phyloP scores from a whole-genome alignment of 768 basidiomycete species.

The Xerocomus spinulosus region DNA sequence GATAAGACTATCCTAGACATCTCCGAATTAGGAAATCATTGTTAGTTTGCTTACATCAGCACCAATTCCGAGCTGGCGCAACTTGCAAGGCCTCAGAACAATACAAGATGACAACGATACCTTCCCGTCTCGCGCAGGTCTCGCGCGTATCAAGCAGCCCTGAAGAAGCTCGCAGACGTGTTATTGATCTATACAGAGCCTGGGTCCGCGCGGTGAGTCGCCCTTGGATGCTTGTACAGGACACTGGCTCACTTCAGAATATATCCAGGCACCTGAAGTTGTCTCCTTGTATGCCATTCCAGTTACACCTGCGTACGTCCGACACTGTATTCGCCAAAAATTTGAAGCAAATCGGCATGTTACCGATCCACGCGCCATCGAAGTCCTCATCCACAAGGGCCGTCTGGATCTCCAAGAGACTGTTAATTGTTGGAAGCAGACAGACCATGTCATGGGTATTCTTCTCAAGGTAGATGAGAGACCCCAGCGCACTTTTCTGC shows the following conservation, averaged over 20 bases:
- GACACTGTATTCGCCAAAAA: conserved; percentile 76
- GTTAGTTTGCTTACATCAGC: too few species aligned
- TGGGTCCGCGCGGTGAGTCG: conserved; percentile 88
- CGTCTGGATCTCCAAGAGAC: conserved; percentile 91
- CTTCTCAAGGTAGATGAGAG: conserved; percentile 49
- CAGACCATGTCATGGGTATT: conserved; percentile 72
- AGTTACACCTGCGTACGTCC: conserved; percentile 70
- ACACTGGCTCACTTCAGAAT: background rate
- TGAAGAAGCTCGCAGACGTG: conserved; percentile 62
- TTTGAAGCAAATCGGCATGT: conserved; percentile 86
- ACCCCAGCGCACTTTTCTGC: conserved; percentile 59
- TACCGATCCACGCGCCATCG: conserved; percentile 76
- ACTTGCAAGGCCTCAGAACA: too few species aligned
- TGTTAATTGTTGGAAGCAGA: conserved; percentile 91
- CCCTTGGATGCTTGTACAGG: background rate
- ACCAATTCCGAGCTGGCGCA: too few species aligned
- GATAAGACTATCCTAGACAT: too few species aligned
- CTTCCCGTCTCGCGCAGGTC: conserved; percentile 75
- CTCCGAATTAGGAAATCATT: too few species aligned
- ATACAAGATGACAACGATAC: conserved; percentile 83
- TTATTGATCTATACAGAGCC: conserved; percentile 78
- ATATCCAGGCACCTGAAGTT: conserved; percentile 83
- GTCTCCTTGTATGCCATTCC: conserved; percentile 76
- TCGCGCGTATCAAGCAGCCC: conserved; percentile 53
- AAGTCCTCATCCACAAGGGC: conserved; percentile 80